Evolutionary conservation across 176 grass and related monocot species (phyloP).

Genomic region (Ananas comosus): DNA sequence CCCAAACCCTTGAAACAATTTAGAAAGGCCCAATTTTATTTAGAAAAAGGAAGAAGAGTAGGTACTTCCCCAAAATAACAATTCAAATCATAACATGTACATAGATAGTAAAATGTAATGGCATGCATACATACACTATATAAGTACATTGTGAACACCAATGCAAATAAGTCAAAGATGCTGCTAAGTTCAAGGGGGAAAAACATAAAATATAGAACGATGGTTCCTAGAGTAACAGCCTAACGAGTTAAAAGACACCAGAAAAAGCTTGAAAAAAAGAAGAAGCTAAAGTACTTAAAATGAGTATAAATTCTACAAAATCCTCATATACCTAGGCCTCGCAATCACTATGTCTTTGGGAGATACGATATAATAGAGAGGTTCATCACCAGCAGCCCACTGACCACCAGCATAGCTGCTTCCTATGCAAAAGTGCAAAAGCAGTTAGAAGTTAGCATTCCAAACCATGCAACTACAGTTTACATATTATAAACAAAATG

Average conservation of each 20-base stretch:
- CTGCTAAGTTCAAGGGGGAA: neutral
- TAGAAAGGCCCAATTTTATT: too few species aligned
- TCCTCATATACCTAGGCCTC: slow-evolving; percentile 68
- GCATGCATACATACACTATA: neutral
- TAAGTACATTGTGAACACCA: neutral
- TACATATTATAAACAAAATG: neutral
- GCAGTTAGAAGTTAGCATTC: neutral
- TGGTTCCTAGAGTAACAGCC: neutral
- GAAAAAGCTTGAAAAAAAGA: neutral
- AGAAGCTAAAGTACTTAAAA: slow-evolving; percentile 7
- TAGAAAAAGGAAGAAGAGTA: too few species aligned
- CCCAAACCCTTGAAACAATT: too few species aligned
- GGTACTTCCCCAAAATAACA: too few species aligned
- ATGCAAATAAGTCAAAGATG: neutral
- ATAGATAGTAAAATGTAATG: neutral
- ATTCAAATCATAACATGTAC: neutral
- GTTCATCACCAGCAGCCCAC: slow-evolving; percentile 93
- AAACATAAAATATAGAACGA: too few species aligned
- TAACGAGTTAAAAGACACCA: neutral
- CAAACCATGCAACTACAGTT: neutral
- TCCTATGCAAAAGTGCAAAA: slow-evolving; percentile 42
- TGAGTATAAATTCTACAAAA: slow-evolving; percentile 14
- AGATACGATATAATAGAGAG: slow-evolving; percentile 95
- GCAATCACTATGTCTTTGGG: slow-evolving; percentile 97
- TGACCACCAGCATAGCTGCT: slow-evolving; percentile 98